Percentiles rank a stretch among this genome's conserved stretches.
Conservation (phyloP, 176 grass and related monocot species). For the Avena sativa region DNA sequence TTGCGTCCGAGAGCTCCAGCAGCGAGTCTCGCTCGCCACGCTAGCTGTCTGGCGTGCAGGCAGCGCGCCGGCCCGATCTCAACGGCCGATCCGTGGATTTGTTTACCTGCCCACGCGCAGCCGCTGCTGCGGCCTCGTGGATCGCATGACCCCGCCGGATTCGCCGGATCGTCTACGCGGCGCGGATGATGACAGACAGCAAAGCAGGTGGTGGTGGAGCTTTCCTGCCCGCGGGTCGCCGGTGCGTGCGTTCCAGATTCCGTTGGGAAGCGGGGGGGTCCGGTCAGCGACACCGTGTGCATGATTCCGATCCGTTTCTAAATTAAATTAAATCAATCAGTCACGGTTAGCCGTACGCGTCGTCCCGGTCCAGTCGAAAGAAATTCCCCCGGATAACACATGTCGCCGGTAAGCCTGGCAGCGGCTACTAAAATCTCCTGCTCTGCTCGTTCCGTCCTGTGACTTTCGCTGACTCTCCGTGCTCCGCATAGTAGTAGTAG, state of each 20-base stretch:
- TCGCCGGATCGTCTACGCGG: neutral
- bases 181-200: neutral
- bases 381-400: neutral
- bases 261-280: neutral
- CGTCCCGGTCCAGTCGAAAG: neutral
- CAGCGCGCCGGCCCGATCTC: neutral
- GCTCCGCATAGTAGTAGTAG: neutral
- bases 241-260: neutral
- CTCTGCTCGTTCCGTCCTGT: neutral
- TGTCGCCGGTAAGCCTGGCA: neutral
- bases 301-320: neutral
- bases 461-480: constrained; percentile 16
- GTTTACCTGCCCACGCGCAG: neutral
- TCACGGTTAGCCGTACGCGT: constrained; percentile 16
- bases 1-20: no score
- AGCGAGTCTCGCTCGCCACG: neutral
- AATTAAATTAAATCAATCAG: neutral
- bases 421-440: no score
- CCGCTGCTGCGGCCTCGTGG: neutral
- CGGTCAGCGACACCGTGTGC: constrained; percentile 27
- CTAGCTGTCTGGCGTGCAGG: neutral
- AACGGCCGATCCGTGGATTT: neutral
- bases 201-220: no score
- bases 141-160: neutral
- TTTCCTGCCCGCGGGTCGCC: neutral